Conservation (phyloP, 768 basidiomycete genomes). For the Lactarius trivialis region DNA sequence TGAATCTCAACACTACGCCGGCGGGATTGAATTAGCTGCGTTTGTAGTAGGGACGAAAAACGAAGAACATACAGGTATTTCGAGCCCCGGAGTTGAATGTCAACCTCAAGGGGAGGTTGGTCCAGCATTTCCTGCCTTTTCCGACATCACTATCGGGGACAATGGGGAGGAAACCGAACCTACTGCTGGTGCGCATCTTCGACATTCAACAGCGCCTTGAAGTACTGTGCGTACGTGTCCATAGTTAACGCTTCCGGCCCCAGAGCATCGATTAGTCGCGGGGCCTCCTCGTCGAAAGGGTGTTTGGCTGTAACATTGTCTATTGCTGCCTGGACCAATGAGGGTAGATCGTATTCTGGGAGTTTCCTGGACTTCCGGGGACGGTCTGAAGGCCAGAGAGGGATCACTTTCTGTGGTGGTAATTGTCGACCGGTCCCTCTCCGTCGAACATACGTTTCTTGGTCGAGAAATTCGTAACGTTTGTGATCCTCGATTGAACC, state of each 20-base stretch:
- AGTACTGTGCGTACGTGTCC: conserved; percentile 9
- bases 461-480: conserved; percentile 1
- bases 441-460: neutral
- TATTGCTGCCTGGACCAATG: neutral
- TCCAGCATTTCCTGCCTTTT: conserved; percentile 1
- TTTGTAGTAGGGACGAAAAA: neutral
- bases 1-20: conserved; percentile 11
- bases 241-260: neutral
- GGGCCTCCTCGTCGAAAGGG: neutral
- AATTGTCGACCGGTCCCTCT: neutral
- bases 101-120: conserved; percentile 4
- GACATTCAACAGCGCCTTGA: conserved; percentile 10
- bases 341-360: conserved; percentile 8
- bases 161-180: conserved; percentile 28
- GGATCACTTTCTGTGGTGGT: conserved; percentile 1
- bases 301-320: neutral
- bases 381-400: neutral
- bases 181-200: conserved; percentile 42
- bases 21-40: neutral
- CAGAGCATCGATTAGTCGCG: neutral
- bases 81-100: neutral
- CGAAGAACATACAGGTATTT: neutral
- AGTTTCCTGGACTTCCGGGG: conserved; percentile 1
- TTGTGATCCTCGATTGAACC: conserved; percentile 12
- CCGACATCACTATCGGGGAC: conserved; percentile 31